Percentiles rank a stretch among this genome's conserved stretches.
Evolutionary conservation across 306 rosid genomes (phyloP).

Genomic region (Luffa acutangula): DNA sequence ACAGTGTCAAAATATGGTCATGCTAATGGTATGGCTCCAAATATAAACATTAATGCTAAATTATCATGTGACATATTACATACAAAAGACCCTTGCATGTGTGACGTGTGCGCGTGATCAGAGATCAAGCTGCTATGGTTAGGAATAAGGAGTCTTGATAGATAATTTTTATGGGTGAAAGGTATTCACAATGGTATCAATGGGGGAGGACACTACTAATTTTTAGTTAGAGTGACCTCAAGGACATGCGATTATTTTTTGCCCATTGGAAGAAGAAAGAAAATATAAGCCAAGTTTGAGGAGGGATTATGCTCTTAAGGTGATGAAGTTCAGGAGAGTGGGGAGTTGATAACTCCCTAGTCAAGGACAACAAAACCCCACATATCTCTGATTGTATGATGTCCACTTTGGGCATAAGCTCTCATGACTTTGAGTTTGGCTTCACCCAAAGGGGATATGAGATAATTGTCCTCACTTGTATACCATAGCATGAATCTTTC

Average conservation of each 20-base stretch:
- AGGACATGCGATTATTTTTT: neutral
- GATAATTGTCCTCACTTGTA: no score
- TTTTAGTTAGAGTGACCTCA: neutral
- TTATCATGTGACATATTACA: neutral
- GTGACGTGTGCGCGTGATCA: neutral
- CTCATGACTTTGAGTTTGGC: no score
- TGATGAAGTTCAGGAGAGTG: no score
- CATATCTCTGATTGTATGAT: no score
- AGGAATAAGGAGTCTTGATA: neutral
- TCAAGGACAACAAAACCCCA: no score
- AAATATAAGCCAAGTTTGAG: neutral
- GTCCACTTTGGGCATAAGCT: no score
- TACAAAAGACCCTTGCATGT: neutral
- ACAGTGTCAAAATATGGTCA: constrained; percentile 11
- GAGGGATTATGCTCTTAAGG: neutral
- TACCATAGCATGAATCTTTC: no score
- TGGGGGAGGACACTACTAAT: neutral
- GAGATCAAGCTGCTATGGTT: neutral
- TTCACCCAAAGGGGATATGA: no score
- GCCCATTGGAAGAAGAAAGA: neutral
- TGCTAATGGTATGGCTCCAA: neutral
- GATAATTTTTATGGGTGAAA: neutral
- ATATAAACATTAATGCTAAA: neutral
- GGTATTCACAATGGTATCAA: neutral
- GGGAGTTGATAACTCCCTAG: no score